Conservation (phyloP, 108 stramenopile species). For the Fistulifera pelliculosa region DNA sequence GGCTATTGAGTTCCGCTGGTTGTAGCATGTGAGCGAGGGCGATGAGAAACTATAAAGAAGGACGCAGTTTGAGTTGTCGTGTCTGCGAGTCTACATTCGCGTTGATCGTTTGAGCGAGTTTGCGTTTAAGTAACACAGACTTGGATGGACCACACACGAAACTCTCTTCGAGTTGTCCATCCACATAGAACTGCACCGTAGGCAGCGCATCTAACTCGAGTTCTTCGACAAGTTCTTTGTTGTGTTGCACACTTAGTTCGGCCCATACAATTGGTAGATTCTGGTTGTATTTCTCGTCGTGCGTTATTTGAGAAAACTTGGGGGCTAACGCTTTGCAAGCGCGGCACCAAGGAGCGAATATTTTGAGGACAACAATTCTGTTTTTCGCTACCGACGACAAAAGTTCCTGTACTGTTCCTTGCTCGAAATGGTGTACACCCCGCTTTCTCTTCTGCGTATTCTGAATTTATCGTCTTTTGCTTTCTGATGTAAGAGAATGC, state of each 20-base stretch:
- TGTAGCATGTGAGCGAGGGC: not conserved
- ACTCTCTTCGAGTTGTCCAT: constrained; percentile 45
- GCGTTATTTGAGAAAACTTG: constrained; percentile 44
- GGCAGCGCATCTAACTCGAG: constrained; percentile 54
- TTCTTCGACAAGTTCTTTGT: constrained; percentile 45
- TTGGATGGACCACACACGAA: constrained; percentile 71
- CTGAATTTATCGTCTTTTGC: no score
- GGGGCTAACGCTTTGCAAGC: constrained; percentile 49
- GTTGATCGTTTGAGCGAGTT: constrained; percentile 49
- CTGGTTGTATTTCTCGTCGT: constrained; percentile 23
- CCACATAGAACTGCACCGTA: constrained; percentile 60
- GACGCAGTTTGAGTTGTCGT: constrained; percentile 18
- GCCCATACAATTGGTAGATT: constrained; percentile 52
- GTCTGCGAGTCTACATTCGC: constrained; percentile 41
- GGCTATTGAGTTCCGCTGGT: no score
- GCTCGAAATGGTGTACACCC: constrained; percentile 29
- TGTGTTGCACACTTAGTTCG: constrained; percentile 25
- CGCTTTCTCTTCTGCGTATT: constrained; percentile 9
- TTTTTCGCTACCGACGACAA: constrained; percentile 14
- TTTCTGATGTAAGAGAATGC: no score
- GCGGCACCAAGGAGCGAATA: constrained; percentile 74
- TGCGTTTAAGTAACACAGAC: constrained; percentile 49
- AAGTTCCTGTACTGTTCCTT: constrained; percentile 29
- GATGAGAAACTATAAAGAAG: constrained; percentile 12
- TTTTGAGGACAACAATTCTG: constrained; percentile 73